Conservation (phyloP, 306 rosid species). For the Glycine latifolia region DNA sequence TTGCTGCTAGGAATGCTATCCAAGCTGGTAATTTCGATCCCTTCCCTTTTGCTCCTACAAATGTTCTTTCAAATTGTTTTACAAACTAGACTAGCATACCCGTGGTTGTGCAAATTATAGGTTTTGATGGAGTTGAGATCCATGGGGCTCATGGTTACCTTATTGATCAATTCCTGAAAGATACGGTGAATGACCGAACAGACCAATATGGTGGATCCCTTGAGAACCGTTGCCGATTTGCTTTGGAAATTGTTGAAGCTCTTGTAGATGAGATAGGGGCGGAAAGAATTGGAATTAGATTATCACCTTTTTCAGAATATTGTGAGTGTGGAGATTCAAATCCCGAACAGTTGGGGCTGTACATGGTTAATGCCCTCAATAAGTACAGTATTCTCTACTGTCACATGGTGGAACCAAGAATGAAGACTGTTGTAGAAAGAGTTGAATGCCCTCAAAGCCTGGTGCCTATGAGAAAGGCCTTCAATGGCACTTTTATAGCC, state of each 20-base stretch:
- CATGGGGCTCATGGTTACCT: slow-evolving; percentile 78
- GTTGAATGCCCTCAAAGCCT: slow-evolving; percentile 47
- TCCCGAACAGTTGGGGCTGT: slow-evolving; percentile 59
- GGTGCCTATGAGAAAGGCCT: slow-evolving; percentile 67
- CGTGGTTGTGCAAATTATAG: slow-evolving; percentile 43
- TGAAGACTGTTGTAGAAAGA: slow-evolving; percentile 39
- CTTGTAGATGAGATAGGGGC: slow-evolving; percentile 63
- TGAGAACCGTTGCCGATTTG: slow-evolving; percentile 68
- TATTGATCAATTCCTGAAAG: slow-evolving; percentile 72
- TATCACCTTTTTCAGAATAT: slow-evolving; percentile 64
- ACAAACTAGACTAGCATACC: too few relatives aligned
- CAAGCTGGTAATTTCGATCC: too few relatives aligned
- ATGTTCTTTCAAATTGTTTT: too few relatives aligned
- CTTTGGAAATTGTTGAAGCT: slow-evolving; percentile 65
- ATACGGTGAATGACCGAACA: slow-evolving; percentile 63
- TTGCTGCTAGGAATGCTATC: too few relatives aligned
- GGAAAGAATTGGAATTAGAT: slow-evolving; percentile 67
- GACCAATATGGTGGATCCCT: slow-evolving; percentile 80
- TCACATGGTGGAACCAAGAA: slow-evolving; percentile 79
- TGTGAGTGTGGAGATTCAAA: slow-evolving; percentile 62
- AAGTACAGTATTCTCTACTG: slow-evolving; percentile 60
- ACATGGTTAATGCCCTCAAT: slow-evolving; percentile 59
- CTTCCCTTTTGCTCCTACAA: too few relatives aligned
- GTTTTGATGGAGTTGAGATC: slow-evolving; percentile 85
- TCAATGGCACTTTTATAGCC: slow-evolving; percentile 62